Evolutionary conservation across 257 asterid species (phyloP).

Genomic region (Mentha longifolia): DNA sequence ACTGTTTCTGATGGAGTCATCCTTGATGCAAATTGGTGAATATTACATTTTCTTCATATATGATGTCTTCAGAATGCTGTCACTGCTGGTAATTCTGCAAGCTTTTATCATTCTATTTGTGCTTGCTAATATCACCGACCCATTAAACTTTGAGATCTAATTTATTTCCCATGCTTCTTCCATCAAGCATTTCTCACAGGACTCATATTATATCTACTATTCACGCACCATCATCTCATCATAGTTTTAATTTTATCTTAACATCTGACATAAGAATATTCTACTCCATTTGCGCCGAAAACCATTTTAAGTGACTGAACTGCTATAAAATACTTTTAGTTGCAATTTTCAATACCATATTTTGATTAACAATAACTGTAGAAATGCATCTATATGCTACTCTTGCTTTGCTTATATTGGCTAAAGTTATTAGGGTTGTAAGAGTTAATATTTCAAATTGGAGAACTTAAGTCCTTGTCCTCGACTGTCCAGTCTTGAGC

Average conservation of each 20-base stretch:
- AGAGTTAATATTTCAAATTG: background rate
- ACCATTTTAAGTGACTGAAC: background rate
- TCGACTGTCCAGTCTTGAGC: background rate
- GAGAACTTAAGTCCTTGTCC: background rate
- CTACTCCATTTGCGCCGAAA: background rate
- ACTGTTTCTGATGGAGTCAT: background rate
- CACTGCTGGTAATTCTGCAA: background rate
- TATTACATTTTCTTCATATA: background rate
- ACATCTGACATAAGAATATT: no score
- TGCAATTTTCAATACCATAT: no score
- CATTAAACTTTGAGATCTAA: no score
- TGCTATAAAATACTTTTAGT: background rate
- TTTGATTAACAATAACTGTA: no score
- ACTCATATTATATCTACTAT: no score
- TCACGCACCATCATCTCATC: no score
- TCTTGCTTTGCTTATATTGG: background rate
- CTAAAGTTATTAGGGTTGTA: background rate
- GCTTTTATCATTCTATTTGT: background rate
- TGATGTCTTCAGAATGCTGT: background rate
- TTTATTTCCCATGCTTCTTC: no score
- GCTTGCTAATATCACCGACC: no score
- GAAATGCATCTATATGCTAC: conserved; percentile 18
- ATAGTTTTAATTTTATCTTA: no score
- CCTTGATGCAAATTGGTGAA: background rate
- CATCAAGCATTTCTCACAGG: no score